Conservation (phyloP, 2,329 filamentous ascomycete species). For the Cryphonectria japonica region DNA sequence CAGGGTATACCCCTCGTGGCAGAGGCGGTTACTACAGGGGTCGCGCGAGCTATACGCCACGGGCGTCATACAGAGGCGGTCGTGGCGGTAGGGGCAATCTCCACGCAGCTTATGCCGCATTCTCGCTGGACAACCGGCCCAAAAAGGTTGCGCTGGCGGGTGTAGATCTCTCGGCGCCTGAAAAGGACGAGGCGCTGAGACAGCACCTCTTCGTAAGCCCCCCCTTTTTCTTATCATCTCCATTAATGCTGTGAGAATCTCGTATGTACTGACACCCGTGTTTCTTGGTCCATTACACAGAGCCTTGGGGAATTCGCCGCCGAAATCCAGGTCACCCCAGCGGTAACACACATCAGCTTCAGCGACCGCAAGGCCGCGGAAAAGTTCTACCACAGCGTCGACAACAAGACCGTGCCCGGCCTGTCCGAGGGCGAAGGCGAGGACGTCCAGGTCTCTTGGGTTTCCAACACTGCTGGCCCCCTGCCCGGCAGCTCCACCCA, state of each 20-base stretch:
- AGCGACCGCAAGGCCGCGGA: conserved; percentile 73
- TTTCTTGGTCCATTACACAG: conserved; percentile 33
- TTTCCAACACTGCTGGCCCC: conserved; percentile 37
- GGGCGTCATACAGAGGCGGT: conserved; percentile 44
- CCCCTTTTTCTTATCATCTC: neutral
- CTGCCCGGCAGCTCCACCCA: conserved; percentile 32
- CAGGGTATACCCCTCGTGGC: conserved; percentile 43
- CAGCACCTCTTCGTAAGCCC: conserved; percentile 69
- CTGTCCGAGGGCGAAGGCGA: conserved; percentile 68
- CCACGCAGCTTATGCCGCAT: conserved; percentile 61
- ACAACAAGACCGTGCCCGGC: conserved; percentile 62
- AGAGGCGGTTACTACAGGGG: conserved; percentile 24
- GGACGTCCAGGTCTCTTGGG: conserved; percentile 70
- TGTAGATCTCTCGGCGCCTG: conserved; percentile 62
- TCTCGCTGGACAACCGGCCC: conserved; percentile 76
- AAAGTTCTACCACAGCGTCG: conserved; percentile 64
- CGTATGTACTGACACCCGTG: conserved; percentile 35
- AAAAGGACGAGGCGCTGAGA: conserved; percentile 70
- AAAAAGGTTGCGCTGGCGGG: conserved; percentile 68
- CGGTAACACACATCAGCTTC: conserved; percentile 61
- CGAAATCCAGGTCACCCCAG: conserved; percentile 54
- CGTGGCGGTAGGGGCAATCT: conserved; percentile 50
- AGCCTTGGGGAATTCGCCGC: conserved; percentile 63
- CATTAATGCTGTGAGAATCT: neutral
- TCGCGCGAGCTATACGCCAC: conserved; percentile 32